Conservation (phyloP, 495 filamentous ascomycete genomes). For the Aspergillus carlsbadensis region DNA sequence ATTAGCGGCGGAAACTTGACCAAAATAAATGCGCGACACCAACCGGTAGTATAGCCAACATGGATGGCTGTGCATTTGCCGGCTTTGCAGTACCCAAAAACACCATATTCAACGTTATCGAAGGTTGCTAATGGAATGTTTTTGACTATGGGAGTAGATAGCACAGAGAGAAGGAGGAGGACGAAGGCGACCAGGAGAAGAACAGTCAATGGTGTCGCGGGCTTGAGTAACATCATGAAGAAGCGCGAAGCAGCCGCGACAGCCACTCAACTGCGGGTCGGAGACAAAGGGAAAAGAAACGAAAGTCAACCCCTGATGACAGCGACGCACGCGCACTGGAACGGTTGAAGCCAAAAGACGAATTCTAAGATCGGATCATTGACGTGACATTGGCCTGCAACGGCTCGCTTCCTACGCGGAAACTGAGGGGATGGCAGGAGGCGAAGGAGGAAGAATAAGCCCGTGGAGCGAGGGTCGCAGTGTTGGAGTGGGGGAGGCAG, state of each 20-base stretch:
- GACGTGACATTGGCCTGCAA: slow-evolving; percentile 13
- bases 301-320: slow-evolving; percentile 9
- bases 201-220: slow-evolving; percentile 87
- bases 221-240: slow-evolving; percentile 65
- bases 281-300: not conserved
- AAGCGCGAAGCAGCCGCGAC: slow-evolving; percentile 16
- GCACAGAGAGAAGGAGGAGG: slow-evolving; percentile 78
- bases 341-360: not conserved
- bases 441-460: not conserved
- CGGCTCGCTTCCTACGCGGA: slow-evolving; percentile 5
- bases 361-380: slow-evolving; percentile 14
- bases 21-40: slow-evolving; percentile 36
- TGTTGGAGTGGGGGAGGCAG: not conserved
- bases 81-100: slow-evolving; percentile 82
- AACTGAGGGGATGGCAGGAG: not conserved
- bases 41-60: slow-evolving; percentile 86
- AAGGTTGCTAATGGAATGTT: slow-evolving; percentile 78
- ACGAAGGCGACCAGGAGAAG: slow-evolving; percentile 84
- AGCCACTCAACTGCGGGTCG: slow-evolving; percentile 2
- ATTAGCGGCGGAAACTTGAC: slow-evolving; percentile 14
- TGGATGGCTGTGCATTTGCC: slow-evolving; percentile 66
- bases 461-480: not conserved
- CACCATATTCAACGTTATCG: slow-evolving; percentile 77
- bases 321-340: slow-evolving; percentile 11
- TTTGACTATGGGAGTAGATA: slow-evolving; percentile 91